phyloP scores from a whole-genome alignment of 352 stramenopile species.

The Phytophthora pinifolia region DNA sequence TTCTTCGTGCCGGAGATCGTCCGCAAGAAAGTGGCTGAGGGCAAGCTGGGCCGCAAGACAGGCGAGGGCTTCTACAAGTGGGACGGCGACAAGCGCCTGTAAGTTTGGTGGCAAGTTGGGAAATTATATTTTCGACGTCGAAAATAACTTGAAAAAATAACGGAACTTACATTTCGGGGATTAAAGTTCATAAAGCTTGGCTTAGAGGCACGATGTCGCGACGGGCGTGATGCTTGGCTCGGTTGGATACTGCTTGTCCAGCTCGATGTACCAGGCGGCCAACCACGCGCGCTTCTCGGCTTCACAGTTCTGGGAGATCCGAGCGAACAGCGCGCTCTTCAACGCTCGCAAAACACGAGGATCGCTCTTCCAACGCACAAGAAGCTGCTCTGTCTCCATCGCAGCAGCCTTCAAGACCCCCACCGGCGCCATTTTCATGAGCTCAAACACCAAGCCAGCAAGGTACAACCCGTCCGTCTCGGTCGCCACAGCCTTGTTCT shows the following conservation, averaged over 20 bases:
- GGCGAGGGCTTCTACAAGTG: slow-evolving; percentile 97
- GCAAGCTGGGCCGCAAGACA: slow-evolving; percentile 95
- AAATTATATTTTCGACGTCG: too few relatives aligned
- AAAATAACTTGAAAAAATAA: slow-evolving; percentile 9
- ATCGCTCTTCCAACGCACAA: slow-evolving; percentile 24
- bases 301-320: slow-evolving; percentile 59
- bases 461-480: slow-evolving; percentile 49
- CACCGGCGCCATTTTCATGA: slow-evolving; percentile 65
- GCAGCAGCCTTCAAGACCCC: slow-evolving; percentile 35
- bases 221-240: background rate
- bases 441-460: slow-evolving; percentile 50
- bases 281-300: slow-evolving; percentile 64
- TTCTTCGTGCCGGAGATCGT: slow-evolving; percentile 96
- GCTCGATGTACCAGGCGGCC: slow-evolving; percentile 58
- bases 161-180: background rate
- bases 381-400: slow-evolving; percentile 45
- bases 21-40: slow-evolving; percentile 89
- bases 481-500: slow-evolving; percentile 1
- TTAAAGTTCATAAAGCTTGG: background rate
- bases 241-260: slow-evolving; percentile 38
- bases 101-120: too few relatives aligned
- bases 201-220: slow-evolving; percentile 23
- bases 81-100: slow-evolving; percentile 81
- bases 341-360: slow-evolving; percentile 27
- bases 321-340: slow-evolving; percentile 42